Evolutionary conservation across 2,329 filamentous ascomycete genomes (phyloP).

Genomic region (Daldinia eschscholtzii): DNA sequence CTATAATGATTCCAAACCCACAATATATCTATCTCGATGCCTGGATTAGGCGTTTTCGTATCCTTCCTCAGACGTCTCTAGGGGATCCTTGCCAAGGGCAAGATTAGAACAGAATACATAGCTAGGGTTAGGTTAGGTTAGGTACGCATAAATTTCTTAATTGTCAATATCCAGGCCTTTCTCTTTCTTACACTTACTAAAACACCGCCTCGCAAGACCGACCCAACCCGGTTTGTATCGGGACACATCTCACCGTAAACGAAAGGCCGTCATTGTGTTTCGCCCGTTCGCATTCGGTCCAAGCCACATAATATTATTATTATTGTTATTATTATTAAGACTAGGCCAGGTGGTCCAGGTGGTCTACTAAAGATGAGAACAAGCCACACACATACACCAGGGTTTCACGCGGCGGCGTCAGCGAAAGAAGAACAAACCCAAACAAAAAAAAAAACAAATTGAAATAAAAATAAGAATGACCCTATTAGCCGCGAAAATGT

Average conservation of each 20-base stretch:
- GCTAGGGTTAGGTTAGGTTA: background rate
- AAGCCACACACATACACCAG: background rate
- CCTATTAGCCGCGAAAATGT: background rate
- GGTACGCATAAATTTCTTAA: background rate
- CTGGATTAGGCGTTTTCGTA: background rate
- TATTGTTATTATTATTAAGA: background rate
- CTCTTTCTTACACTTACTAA: background rate
- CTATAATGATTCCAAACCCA: background rate
- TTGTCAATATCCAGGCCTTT: background rate
- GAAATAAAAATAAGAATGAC: background rate
- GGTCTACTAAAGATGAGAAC: background rate
- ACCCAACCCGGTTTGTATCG: background rate
- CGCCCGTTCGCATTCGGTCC: background rate
- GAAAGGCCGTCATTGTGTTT: background rate
- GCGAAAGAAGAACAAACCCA: background rate
- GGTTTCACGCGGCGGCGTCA: background rate
- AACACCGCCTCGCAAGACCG: background rate
- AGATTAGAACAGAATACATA: background rate
- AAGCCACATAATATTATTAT: background rate
- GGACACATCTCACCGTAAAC: slow-evolving; percentile 5
- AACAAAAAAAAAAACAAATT: too few relatives aligned
- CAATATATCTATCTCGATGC: background rate
- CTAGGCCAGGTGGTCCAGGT: background rate
- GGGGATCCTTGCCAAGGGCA: background rate
- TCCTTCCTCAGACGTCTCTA: background rate